These are phyloP conservation scores for Aspergillus tubingensis DNA, from an alignment of 2,329 filamentous ascomycete genomes.

Conservation along the genomic window DNA sequence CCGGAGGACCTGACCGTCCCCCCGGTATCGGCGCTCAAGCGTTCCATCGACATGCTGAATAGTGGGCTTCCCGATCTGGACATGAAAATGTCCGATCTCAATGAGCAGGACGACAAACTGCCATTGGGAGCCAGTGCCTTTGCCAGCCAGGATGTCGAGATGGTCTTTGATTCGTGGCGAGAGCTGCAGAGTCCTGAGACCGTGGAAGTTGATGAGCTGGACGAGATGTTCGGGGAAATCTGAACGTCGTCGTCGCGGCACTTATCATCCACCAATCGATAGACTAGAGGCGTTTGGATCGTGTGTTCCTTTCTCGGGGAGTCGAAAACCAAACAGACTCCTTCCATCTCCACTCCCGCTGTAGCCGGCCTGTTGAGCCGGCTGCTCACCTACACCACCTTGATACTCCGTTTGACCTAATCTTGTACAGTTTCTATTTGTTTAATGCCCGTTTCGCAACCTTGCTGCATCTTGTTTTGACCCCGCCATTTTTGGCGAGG, in stretches of 20 bases:
- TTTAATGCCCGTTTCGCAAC: constrained; percentile 16
- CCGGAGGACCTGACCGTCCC: constrained; percentile 30
- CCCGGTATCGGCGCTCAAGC: constrained; percentile 39
- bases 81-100: constrained; percentile 39
- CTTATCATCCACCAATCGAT: not conserved
- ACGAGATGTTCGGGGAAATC: constrained; percentile 78
- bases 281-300: constrained; percentile 1
- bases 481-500: not conserved
- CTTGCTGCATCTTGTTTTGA: constrained; percentile 4
- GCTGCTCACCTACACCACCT: not conserved
- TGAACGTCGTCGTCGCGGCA: constrained; percentile 41
- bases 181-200: constrained; percentile 75
- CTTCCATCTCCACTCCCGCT: constrained; percentile 11
- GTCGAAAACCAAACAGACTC: not conserved
- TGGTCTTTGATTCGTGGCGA: constrained; percentile 57
- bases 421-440: constrained; percentile 19
- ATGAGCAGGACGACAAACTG: constrained; percentile 49
- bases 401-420: constrained; percentile 13
- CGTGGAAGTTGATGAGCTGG: constrained; percentile 89
- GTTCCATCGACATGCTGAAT: constrained; percentile 44
- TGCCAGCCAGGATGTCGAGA: constrained; percentile 38
- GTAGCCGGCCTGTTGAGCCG: not conserved
- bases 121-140: constrained; percentile 30
- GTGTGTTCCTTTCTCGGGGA: not conserved
- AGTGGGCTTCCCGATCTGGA: constrained; percentile 38